Conservation (phyloP, 1,139 yeast species). For the Taphrina populina region DNA sequence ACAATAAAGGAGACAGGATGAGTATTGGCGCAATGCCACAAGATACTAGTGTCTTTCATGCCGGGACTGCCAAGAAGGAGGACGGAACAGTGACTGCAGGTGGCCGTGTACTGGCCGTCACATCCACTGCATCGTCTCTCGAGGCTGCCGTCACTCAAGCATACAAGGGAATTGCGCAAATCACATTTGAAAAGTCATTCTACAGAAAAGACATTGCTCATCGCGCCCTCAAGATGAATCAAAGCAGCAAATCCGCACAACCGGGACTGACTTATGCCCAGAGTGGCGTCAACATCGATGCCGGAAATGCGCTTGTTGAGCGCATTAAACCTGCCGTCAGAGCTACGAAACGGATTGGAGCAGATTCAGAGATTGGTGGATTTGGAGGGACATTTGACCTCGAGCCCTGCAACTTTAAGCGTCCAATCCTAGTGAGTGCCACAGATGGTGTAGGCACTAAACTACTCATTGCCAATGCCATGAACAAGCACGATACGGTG, state of each 20-base stretch:
- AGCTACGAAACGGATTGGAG: conserved; percentile 94
- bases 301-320: conserved; percentile 86
- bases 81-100: conserved; percentile 79
- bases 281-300: conserved; percentile 97
- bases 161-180: conserved; percentile 76
- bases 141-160: conserved; percentile 82
- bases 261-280: conserved; percentile 75
- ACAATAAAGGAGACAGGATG: conserved; percentile 83
- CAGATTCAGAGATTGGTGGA: conserved; percentile 98
- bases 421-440: conserved; percentile 88
- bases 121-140: conserved; percentile 76
- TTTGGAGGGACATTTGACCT: conserved; percentile 96
- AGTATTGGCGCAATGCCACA: conserved; percentile 51
- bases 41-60: conserved; percentile 80
- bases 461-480: conserved; percentile 86
- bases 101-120: conserved; percentile 94
- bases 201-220: conserved; percentile 93
- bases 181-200: conserved; percentile 71
- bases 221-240: conserved; percentile 65
- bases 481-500: conserved; percentile 87
- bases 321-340: conserved; percentile 86
- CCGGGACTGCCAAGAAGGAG: conserved; percentile 68
- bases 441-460: conserved; percentile 99
- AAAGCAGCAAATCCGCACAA: conserved; percentile 41
- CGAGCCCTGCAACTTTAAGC: conserved; percentile 77